A percentile compares a stretch with the other conserved stretches of the same genome.
These are phyloP conservation scores for Nannochloris sp. DNA, from an alignment of 139 green algal genomes.

Conservation along the genomic window DNA sequence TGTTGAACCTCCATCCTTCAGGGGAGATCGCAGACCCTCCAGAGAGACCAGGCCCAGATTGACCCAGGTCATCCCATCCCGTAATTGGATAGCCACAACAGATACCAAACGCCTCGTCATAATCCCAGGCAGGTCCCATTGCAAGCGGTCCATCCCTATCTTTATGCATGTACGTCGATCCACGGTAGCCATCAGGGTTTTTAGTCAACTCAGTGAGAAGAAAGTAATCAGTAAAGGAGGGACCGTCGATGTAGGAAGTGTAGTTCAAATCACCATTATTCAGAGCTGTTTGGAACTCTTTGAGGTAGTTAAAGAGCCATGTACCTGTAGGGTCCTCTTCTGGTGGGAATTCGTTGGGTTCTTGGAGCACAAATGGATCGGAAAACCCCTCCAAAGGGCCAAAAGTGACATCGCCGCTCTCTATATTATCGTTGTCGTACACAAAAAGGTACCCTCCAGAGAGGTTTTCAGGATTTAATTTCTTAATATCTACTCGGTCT, in stretches of 20 bases:
- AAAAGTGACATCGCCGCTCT: slow-evolving; percentile 23
- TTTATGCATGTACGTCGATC: slow-evolving; percentile 31
- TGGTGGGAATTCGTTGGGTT: not conserved
- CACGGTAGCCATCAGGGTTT: slow-evolving; percentile 37
- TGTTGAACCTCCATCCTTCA: slow-evolving; percentile 36
- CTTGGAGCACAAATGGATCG: slow-evolving; percentile 19
- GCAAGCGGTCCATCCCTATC: slow-evolving; percentile 15
- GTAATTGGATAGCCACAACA: slow-evolving; percentile 77
- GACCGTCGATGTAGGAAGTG: slow-evolving; percentile 22
- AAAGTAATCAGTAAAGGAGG: slow-evolving; percentile 44
- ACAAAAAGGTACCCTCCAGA: slow-evolving; percentile 41
- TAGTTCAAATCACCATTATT: slow-evolving; percentile 8
- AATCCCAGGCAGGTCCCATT: slow-evolving; percentile 24
- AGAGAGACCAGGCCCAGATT: slow-evolving; percentile 12
- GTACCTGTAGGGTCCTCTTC: not conserved
- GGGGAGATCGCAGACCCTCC: slow-evolving; percentile 65
- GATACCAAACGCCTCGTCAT: slow-evolving; percentile 62
- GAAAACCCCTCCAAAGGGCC: slow-evolving; percentile 8
- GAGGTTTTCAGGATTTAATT: slow-evolving; percentile 10
- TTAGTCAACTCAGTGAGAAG: slow-evolving; percentile 46
- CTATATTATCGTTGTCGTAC: slow-evolving; percentile 55
- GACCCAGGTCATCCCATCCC: slow-evolving; percentile 28
- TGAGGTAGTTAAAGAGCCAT: slow-evolving; percentile 14
- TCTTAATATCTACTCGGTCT: slow-evolving; percentile 8
- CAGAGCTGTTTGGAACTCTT: slow-evolving; percentile 16